Evolutionary conservation across 371 early-diverging fungal species (phyloP).

Genomic region (Rhizomucor miehei): DNA sequence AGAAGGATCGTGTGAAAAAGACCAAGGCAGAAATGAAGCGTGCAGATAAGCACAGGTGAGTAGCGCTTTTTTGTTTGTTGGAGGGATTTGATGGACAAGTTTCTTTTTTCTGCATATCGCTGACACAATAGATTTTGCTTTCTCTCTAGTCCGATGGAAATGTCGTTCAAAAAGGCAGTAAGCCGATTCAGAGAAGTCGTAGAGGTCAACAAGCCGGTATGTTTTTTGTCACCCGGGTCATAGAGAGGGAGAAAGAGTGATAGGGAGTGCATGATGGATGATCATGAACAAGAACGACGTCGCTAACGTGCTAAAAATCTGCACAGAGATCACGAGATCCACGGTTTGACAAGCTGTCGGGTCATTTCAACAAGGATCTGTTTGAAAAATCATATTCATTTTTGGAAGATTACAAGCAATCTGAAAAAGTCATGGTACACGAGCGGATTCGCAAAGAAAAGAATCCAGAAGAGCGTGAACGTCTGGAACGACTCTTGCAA

Average conservation of each 20-base stretch:
- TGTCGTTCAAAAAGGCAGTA: slow-evolving; percentile 81
- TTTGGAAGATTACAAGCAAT: slow-evolving; percentile 68
- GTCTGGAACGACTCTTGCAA: slow-evolving; percentile 41
- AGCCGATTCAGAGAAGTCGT: slow-evolving; percentile 77
- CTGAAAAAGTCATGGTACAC: slow-evolving; percentile 68
- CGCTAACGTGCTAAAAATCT: too few species aligned
- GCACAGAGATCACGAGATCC: slow-evolving; percentile 84
- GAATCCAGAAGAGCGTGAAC: slow-evolving; percentile 50
- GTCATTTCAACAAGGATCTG: slow-evolving; percentile 81
- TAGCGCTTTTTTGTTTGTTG: too few species aligned
- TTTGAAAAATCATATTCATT: slow-evolving; percentile 86
- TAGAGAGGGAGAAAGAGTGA: too few species aligned
- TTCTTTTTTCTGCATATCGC: neutral
- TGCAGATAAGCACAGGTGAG: slow-evolving; percentile 45
- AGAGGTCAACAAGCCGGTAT: too few species aligned
- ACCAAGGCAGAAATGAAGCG: slow-evolving; percentile 49
- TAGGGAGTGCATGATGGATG: too few species aligned
- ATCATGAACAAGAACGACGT: too few species aligned
- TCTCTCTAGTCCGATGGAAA: slow-evolving; percentile 64
- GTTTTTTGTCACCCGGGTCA: too few species aligned
- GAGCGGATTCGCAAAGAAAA: slow-evolving; percentile 62
- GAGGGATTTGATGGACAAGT: neutral
- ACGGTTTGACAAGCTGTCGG: slow-evolving; percentile 82
- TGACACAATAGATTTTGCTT: neutral
- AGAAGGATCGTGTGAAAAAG: slow-evolving; percentile 31